Conservation (phyloP, 768 basidiomycete species). For the Pholiota microspora region DNA sequence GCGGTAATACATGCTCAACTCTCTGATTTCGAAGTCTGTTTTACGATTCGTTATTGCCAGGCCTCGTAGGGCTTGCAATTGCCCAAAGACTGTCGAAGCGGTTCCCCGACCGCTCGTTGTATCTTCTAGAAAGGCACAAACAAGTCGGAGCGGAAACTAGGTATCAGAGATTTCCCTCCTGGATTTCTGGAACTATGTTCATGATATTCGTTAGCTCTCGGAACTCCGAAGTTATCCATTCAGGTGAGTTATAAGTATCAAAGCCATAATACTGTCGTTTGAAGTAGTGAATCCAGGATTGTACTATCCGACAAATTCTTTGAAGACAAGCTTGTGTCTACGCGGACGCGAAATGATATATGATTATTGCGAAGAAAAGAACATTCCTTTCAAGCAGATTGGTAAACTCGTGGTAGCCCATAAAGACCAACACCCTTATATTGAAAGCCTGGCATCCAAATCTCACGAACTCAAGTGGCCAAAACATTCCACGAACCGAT, state of each 20-base stretch:
- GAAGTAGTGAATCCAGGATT: slow-evolving; percentile 49
- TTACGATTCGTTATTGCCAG: slow-evolving; percentile 29
- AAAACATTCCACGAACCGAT: slow-evolving; percentile 29
- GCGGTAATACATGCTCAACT: slow-evolving; percentile 68
- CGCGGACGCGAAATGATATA: slow-evolving; percentile 87
- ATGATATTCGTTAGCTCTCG: slow-evolving; percentile 57
- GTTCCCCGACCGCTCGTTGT: slow-evolving; percentile 69
- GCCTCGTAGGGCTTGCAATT: slow-evolving; percentile 84
- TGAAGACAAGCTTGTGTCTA: slow-evolving; percentile 85
- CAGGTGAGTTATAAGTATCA: slow-evolving; percentile 43
- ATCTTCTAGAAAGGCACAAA: slow-evolving; percentile 75
- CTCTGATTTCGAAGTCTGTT: neutral
- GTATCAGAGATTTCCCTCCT: slow-evolving; percentile 29
- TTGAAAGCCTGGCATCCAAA: slow-evolving; percentile 66
- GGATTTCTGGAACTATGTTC: neutral
- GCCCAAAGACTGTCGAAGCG: slow-evolving; percentile 68
- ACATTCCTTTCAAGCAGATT: slow-evolving; percentile 67
- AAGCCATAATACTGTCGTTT: neutral
- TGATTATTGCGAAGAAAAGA: slow-evolving; percentile 58
- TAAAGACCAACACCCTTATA: slow-evolving; percentile 62
- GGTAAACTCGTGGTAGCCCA: slow-evolving; percentile 92
- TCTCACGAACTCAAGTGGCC: slow-evolving; percentile 55
- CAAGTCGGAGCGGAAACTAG: slow-evolving; percentile 86
- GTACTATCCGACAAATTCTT: slow-evolving; percentile 79
- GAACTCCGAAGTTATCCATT: slow-evolving; percentile 95